Evolutionary conservation across 2,329 filamentous ascomycete species (phyloP).

Genomic region (Lasiodiplodia theobromae): DNA sequence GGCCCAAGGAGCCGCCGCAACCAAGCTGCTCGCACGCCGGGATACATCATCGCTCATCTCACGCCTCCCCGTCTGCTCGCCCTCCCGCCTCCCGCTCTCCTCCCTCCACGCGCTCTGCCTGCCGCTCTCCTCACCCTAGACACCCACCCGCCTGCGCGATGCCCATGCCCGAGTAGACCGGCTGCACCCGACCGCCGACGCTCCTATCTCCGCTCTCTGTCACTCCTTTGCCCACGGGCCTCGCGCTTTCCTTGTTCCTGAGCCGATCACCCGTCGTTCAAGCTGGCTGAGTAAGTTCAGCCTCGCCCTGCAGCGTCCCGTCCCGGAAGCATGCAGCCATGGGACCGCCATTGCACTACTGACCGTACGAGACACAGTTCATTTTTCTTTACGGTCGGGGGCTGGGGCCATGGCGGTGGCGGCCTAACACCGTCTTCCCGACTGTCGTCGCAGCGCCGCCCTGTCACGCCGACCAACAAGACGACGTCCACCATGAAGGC

Average conservation of each 20-base stretch:
- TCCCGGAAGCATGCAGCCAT: slow-evolving; percentile 30
- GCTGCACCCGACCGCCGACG: slow-evolving; percentile 21
- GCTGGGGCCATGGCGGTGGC: slow-evolving; percentile 42
- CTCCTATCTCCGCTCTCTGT: slow-evolving; percentile 26
- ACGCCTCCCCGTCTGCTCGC: slow-evolving; percentile 16
- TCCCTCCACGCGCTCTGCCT: neutral
- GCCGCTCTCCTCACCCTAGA: neutral
- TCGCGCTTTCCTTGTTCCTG: slow-evolving; percentile 28
- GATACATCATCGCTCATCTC: slow-evolving; percentile 30
- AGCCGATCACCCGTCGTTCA: slow-evolving; percentile 26
- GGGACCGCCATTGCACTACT: slow-evolving; percentile 18
- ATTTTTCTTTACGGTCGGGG: slow-evolving; percentile 45
- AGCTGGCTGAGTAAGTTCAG: slow-evolving; percentile 40
- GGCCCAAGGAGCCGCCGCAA: slow-evolving; percentile 24
- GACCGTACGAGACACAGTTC: slow-evolving; percentile 29
- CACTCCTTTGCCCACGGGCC: slow-evolving; percentile 28
- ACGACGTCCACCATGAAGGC: slow-evolving; percentile 39
- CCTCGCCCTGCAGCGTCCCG: slow-evolving; percentile 23
- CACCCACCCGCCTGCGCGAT: slow-evolving; percentile 18
- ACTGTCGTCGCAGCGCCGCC: slow-evolving; percentile 40
- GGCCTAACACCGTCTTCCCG: slow-evolving; percentile 42
- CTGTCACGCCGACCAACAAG: slow-evolving; percentile 42
- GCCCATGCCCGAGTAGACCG: slow-evolving; percentile 25
- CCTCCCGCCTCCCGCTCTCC: slow-evolving; percentile 14
- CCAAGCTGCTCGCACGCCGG: slow-evolving; percentile 22